Evolutionary conservation across 352 stramenopile genomes (phyloP).

Genomic region (Pythium dissotocum): DNA sequence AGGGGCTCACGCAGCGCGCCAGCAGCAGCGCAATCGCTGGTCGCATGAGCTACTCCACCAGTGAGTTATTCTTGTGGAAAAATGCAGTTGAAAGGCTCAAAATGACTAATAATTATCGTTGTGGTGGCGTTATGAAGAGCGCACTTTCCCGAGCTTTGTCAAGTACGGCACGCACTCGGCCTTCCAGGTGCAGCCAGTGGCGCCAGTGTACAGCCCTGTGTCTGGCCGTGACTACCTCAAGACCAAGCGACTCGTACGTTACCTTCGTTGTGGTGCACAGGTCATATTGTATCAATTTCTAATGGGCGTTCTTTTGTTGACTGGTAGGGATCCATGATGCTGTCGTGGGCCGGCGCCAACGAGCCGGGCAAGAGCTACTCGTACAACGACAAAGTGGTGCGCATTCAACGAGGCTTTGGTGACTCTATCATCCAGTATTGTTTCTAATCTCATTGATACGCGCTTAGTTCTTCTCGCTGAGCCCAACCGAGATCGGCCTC

Average conservation of each 20-base stretch:
- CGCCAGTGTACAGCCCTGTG: constrained; percentile 58
- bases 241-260: constrained; percentile 69
- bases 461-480: constrained; percentile 80
- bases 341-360: constrained; percentile 77
- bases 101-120: not conserved
- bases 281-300: not conserved
- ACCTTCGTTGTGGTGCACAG: not conserved
- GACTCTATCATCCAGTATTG: too few relatives aligned
- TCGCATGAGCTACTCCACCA: constrained; percentile 11
- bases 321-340: constrained; percentile 73
- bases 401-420: not conserved
- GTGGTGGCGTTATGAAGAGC: constrained; percentile 29
- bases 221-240: constrained; percentile 71
- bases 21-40: constrained; percentile 1
- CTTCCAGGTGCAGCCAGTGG: constrained; percentile 71
- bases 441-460: not conserved
- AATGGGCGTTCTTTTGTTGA: constrained; percentile 5
- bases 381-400: constrained; percentile 81
- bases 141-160: constrained; percentile 78
- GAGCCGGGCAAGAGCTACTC: constrained; percentile 67
- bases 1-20: constrained; percentile 7
- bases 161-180: constrained; percentile 71
- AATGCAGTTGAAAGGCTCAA: not conserved
- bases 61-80: not conserved
- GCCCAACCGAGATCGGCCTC: constrained; percentile 72